Evolutionary conservation across 805 yeast genomes (phyloP), one percentile per base, ranked within the genome.

Genomic region (Debaryomyces tyrocola): DNA sequence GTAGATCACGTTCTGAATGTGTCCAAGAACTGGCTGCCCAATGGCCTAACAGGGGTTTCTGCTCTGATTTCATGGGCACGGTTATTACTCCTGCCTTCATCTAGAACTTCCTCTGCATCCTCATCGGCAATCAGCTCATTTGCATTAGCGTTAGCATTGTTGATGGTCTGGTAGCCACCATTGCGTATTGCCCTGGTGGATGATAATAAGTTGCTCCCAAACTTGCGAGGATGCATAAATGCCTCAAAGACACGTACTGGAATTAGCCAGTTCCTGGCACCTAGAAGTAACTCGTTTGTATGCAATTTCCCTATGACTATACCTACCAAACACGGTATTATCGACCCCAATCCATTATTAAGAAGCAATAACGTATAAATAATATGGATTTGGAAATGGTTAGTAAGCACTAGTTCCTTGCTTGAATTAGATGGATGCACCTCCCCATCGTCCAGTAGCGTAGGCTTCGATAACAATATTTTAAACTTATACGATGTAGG

Each of bases 11-110:
- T 65, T 57, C 85, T 70, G 53, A 83, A 82, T 0, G 84, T 78
- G 59, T 82, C 84, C 20, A 83, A 61, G 45, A 84, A 73, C 54
- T 82, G 87, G 18, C 78, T 71, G 2, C 85, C 82, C 31, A 84
- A 63, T 0, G 87, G 80, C 43, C 88, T 63, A 10, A 75, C 79
- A 0, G 87, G 87, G 14, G 83, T 82, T 47, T 80, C 86, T 7
- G 79, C 78, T 40, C 78, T 58, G 15, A 72, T 72, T 45, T 59
- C 64, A 15, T 51, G 50, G 24, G 52, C 61, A 37, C 54, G n/a
- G 20, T 12, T 27, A 18, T 39, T 55, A 20, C 62, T 62, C 37
- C 60, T 62, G 9, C 53, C 59, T 11, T 62, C 71, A 37, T 64
- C 69, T 11, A 60, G 59, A 6, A 45, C 53, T 2, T 60, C 64